Evolutionary conservation across 352 stramenopile genomes (phyloP).

Genomic region (Globisporangium cystogenes): DNA sequence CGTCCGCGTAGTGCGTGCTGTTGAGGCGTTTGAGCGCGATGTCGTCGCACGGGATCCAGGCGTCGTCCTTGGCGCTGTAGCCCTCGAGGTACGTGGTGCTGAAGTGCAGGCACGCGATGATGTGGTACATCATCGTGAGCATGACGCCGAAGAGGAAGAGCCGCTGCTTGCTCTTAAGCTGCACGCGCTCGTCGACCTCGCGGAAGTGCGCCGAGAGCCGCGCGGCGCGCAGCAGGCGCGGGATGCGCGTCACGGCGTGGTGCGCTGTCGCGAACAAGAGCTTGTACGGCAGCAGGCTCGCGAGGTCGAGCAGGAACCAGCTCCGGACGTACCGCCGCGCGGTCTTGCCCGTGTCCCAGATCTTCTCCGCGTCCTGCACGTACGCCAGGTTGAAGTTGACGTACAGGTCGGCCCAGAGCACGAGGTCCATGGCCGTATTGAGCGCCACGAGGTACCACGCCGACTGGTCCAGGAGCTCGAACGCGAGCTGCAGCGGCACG

Average conservation of each 20-base stretch:
- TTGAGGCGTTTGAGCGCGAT: conserved; percentile 34
- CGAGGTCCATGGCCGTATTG: conserved; percentile 33
- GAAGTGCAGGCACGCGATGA: conserved; percentile 54
- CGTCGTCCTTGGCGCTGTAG: conserved; percentile 30
- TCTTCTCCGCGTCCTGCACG: conserved; percentile 51
- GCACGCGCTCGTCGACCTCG: conserved; percentile 39
- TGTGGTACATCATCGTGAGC: conserved; percentile 52
- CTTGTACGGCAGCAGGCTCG: conserved; percentile 40
- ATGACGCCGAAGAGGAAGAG: conserved; percentile 43
- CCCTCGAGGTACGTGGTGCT: conserved; percentile 54
- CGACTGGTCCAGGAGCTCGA: conserved; percentile 21
- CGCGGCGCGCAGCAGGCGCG: conserved; percentile 34
- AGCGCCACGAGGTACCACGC: conserved; percentile 26
- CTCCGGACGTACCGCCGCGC: conserved; percentile 26
- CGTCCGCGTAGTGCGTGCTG: conserved; percentile 22
- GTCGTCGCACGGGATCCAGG: conserved; percentile 48
- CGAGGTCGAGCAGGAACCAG: conserved; percentile 32
- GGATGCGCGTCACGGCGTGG: conserved; percentile 19
- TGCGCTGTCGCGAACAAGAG: conserved; percentile 16
- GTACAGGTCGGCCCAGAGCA: conserved; percentile 43
- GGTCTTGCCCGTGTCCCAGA: conserved; percentile 31
- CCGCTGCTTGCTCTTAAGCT: conserved; percentile 40
- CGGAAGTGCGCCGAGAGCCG: conserved; percentile 28
- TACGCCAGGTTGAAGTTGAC: conserved; percentile 54
- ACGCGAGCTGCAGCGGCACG: conserved; percentile 36